phyloP scores from a whole-genome alignment of 257 asterid genomes.

The Nicotiana otophora region DNA sequence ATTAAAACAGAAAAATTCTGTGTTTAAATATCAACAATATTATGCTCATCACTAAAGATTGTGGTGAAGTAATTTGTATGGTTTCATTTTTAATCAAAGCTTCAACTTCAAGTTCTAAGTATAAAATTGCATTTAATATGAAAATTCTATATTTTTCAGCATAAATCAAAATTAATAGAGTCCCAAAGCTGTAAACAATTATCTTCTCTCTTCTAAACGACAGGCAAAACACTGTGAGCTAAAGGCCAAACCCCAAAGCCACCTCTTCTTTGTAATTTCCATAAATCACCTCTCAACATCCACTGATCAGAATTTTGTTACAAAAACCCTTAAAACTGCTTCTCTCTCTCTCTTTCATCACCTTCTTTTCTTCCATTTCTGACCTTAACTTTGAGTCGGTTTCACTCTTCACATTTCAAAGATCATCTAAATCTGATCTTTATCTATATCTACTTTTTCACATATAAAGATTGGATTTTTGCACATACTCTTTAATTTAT shows the following conservation, averaged over 20 bases:
- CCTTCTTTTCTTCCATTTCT: slow-evolving; percentile 29
- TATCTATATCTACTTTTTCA: not conserved
- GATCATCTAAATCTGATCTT: slow-evolving; percentile 37
- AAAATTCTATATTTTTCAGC: no score
- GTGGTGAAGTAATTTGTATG: no score
- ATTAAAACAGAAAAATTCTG: no score
- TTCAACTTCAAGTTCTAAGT: no score
- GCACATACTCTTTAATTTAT: slow-evolving; percentile 18
- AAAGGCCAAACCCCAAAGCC: slow-evolving; percentile 39
- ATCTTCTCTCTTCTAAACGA: slow-evolving; percentile 3
- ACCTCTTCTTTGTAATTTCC: slow-evolving; percentile 23
- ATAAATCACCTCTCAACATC: slow-evolving; percentile 41
- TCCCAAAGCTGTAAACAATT: no score
- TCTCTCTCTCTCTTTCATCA: slow-evolving; percentile 1
- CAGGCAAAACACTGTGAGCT: slow-evolving; percentile 27
- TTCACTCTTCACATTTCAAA: slow-evolving; percentile 2
- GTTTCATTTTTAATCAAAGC: no score
- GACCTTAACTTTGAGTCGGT: slow-evolving; percentile 15
- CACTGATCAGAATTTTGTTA: slow-evolving; percentile 28
- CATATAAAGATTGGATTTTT: not conserved
- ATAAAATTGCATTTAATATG: no score
- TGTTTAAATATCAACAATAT: no score
- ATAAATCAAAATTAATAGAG: not conserved
- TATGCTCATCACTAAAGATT: no score
- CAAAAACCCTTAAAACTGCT: slow-evolving; percentile 12